These are phyloP conservation scores for Chenopodium quinoa DNA, from an alignment of 148 eudicot genomes.

Conservation along the genomic window DNA sequence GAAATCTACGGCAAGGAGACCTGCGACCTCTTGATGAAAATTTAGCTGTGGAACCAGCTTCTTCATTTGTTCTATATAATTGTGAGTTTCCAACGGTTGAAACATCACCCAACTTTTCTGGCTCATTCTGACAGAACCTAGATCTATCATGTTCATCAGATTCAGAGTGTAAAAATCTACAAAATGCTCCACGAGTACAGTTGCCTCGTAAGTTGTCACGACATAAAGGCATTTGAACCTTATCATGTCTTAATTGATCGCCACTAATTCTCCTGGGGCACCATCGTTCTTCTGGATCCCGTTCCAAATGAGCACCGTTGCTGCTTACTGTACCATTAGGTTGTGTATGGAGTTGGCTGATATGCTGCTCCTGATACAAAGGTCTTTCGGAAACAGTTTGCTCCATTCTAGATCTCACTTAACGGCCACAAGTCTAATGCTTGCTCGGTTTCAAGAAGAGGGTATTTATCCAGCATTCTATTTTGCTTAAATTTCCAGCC, in stretches of 20 bases:
- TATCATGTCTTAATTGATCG: constrained; percentile 14
- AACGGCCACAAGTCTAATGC: not conserved
- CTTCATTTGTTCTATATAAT: constrained; percentile 7
- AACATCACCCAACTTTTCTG: constrained; percentile 9
- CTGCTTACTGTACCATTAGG: constrained; percentile 16
- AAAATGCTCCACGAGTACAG: constrained; percentile 25
- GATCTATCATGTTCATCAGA: constrained; percentile 19
- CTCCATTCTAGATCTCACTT: constrained; percentile 21
- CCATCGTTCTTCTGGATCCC: constrained; percentile 13
- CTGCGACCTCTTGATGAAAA: constrained; percentile 5
- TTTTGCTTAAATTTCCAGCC: not conserved
- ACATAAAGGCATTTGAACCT: constrained; percentile 12
- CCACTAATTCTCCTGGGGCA: constrained; percentile 8
- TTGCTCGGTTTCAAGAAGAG: not conserved
- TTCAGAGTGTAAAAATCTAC: constrained; percentile 28
- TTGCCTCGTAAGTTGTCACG: constrained; percentile 28
- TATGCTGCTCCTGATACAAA: constrained; percentile 12
- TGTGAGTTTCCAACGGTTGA: constrained; percentile 17
- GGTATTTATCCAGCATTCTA: constrained; percentile 9
- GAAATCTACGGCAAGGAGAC: constrained; percentile 31
- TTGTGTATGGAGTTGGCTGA: constrained; percentile 8
- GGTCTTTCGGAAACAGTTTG: constrained; percentile 24
- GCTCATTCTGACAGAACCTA: constrained; percentile 5
- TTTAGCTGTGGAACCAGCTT: constrained; percentile 8
- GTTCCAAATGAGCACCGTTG: constrained; percentile 11